Percentiles rank a stretch among this genome's conserved stretches.
These are phyloP conservation scores for Calonectria montana DNA, from an alignment of 2,329 filamentous ascomycete species.

Conservation along the genomic window DNA sequence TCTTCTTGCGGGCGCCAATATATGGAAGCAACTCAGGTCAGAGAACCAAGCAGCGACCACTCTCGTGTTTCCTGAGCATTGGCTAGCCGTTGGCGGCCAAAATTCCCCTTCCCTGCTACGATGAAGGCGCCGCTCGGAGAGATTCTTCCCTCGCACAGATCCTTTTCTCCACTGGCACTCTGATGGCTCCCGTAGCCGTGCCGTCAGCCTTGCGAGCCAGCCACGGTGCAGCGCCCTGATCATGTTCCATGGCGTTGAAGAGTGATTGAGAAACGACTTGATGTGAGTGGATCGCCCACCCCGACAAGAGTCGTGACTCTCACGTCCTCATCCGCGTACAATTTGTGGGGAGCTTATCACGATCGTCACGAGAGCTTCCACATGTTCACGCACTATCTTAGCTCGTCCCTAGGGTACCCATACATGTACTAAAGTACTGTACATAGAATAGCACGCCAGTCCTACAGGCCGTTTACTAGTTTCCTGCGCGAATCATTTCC, in stretches of 20 bases:
- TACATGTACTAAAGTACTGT: neutral
- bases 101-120: neutral
- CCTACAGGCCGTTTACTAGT: neutral
- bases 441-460: neutral
- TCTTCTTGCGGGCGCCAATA: neutral
- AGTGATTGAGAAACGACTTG: neutral
- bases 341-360: neutral
- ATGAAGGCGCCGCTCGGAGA: neutral
- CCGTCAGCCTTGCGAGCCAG: neutral
- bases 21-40: too few relatives aligned
- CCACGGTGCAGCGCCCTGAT: neutral
- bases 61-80: neutral
- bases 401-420: neutral
- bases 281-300: neutral
- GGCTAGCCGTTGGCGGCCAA: neutral
- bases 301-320: neutral
- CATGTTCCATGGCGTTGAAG: neutral
- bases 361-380: neutral
- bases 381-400: constrained; percentile 3
- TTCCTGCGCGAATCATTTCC: neutral
- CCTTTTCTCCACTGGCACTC: neutral
- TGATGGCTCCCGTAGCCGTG: neutral
- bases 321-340: neutral
- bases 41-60: neutral
- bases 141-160: constrained; percentile 4